Conservation (phyloP, 83 land plant genomes). For the Picea abies region DNA sequence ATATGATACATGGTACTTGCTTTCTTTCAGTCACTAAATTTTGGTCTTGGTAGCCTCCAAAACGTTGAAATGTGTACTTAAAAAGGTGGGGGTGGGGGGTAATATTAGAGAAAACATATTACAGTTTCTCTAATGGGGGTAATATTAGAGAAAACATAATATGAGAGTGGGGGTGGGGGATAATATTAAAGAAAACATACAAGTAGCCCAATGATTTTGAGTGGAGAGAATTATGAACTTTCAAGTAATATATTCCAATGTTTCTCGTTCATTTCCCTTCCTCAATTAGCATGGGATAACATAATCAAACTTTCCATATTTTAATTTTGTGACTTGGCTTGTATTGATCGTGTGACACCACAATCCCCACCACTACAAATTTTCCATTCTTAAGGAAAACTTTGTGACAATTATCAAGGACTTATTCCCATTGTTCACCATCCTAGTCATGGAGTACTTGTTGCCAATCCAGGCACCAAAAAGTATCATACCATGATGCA, state of each 20-base stretch:
- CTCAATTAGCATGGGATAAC: background rate
- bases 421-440: constrained; percentile 14
- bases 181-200: background rate
- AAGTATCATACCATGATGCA: too few relatives aligned
- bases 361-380: constrained; percentile 7
- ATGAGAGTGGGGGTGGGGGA: too few relatives aligned
- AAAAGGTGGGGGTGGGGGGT: too few relatives aligned
- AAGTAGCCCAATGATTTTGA: background rate
- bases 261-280: background rate
- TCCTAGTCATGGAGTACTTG: constrained; percentile 26
- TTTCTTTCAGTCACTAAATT: too few relatives aligned
- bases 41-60: background rate
- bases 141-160: too few relatives aligned
- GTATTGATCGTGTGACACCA: background rate
- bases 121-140: too few relatives aligned
- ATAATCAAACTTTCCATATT: constrained; percentile 3
- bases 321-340: background rate
- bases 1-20: too few relatives aligned
- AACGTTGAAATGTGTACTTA: background rate
- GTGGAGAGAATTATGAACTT: background rate
- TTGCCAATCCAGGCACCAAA: background rate
- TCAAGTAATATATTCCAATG: background rate
- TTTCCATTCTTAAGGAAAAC: constrained; percentile 26
- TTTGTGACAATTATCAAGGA: constrained; percentile 19
- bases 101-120: too few relatives aligned